A percentile compares a stretch with the other conserved stretches of the same genome.
Evolutionary conservation across 495 filamentous ascomycete genomes (phyloP).

Genomic region (Coniosporium apollinis): DNA sequence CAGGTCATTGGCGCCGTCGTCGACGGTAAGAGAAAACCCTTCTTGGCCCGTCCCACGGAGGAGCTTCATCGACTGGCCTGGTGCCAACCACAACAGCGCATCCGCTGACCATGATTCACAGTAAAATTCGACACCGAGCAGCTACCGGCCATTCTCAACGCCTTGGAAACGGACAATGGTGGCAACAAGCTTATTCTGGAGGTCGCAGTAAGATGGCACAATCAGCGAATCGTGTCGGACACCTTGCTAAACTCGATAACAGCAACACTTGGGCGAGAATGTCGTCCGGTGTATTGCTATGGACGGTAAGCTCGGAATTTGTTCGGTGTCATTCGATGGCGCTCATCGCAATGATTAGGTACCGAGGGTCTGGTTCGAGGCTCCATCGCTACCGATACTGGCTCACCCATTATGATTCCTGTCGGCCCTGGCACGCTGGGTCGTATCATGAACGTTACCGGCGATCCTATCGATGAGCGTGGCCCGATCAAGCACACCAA

Average conservation of each 20-base stretch:
- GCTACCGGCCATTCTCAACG: slow-evolving; percentile 95
- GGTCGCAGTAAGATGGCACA: slow-evolving; percentile 63
- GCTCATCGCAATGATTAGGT: slow-evolving; percentile 37
- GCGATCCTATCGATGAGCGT: slow-evolving; percentile 99
- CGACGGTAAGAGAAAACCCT: slow-evolving; percentile 40
- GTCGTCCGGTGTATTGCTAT: slow-evolving; percentile 99
- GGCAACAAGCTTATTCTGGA: slow-evolving; percentile 92
- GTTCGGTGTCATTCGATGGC: neutral
- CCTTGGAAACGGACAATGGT: slow-evolving; percentile 76
- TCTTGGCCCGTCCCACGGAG: slow-evolving; percentile 9
- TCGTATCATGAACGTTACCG: slow-evolving; percentile 99
- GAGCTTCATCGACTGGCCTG: no score
- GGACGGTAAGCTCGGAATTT: slow-evolving; percentile 56
- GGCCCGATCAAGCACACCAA: slow-evolving; percentile 88
- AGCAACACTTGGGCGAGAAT: slow-evolving; percentile 99
- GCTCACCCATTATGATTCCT: slow-evolving; percentile 89
- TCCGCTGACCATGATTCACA: slow-evolving; percentile 33
- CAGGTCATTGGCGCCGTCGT: slow-evolving; percentile 56
- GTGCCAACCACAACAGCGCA: slow-evolving; percentile 8
- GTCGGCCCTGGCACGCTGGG: slow-evolving; percentile 90
- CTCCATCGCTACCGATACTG: slow-evolving; percentile 67
- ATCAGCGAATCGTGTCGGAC: slow-evolving; percentile 10
- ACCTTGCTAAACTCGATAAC: slow-evolving; percentile 25
- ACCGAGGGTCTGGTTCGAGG: slow-evolving; percentile 98
- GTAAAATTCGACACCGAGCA: slow-evolving; percentile 92